phyloP scores from a whole-genome alignment of 1,284 basidiomycete species.

The Inonotus obliquus region DNA sequence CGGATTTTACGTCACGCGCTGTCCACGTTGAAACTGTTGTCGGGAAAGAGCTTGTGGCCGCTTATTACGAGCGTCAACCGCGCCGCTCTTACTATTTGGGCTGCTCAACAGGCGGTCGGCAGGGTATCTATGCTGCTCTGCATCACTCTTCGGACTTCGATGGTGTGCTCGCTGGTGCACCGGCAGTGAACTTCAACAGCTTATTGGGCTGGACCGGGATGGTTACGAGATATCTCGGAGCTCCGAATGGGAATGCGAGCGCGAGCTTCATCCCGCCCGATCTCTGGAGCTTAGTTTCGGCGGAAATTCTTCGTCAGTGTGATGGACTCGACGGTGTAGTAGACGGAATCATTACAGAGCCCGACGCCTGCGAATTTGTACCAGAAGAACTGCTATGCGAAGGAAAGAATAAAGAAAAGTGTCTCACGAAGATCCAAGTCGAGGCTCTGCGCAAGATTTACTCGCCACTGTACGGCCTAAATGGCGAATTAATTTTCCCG shows the following conservation, averaged over 20 bases:
- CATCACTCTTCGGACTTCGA: slow-evolving; percentile 30
- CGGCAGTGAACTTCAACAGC: slow-evolving; percentile 25
- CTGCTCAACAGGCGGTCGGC: slow-evolving; percentile 30
- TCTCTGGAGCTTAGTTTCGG: slow-evolving; percentile 24
- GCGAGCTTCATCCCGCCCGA: slow-evolving; percentile 22
- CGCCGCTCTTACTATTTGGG: slow-evolving; percentile 27
- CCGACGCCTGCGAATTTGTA: slow-evolving; percentile 26
- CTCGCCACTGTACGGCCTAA: slow-evolving; percentile 27
- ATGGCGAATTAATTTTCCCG: slow-evolving; percentile 30
- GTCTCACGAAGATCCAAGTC: slow-evolving; percentile 31
- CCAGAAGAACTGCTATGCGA: slow-evolving; percentile 25
- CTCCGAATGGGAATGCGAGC: slow-evolving; percentile 10
- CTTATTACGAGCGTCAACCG: slow-evolving; percentile 23
- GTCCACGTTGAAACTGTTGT: slow-evolving; percentile 25
- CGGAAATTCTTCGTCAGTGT: slow-evolving; percentile 30
- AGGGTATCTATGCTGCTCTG: slow-evolving; percentile 24
- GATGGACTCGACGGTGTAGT: slow-evolving; percentile 32
- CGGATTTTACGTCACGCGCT: slow-evolving; percentile 28
- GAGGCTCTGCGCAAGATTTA: slow-evolving; percentile 31
- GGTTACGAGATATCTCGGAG: slow-evolving; percentile 18
- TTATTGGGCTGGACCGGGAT: slow-evolving; percentile 20
- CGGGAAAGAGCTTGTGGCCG: slow-evolving; percentile 25
- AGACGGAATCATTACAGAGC: slow-evolving; percentile 32
- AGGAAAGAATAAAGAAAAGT: slow-evolving; percentile 25
- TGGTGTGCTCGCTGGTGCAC: slow-evolving; percentile 31